These are phyloP conservation scores for Pseudogymnoascus sp. DNA, from an alignment of 2,329 filamentous ascomycete species.

Conservation along the genomic window DNA sequence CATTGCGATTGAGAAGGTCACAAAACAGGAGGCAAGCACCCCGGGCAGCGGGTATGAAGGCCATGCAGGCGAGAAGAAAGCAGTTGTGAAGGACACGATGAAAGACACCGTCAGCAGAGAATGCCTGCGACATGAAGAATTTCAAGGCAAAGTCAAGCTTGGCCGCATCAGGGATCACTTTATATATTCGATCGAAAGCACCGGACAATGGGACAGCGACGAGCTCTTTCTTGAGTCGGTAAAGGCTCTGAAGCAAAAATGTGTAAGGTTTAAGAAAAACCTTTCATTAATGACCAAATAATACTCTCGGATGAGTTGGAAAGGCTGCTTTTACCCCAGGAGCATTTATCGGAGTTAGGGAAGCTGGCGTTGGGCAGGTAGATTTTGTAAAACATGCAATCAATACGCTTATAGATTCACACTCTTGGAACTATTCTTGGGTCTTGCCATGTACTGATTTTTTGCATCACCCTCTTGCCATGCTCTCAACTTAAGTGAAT, in stretches of 20 bases:
- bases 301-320: conserved; percentile 4
- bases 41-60: conserved; percentile 60
- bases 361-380: conserved; percentile 21
- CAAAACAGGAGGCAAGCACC: conserved; percentile 53
- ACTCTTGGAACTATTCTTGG: neutral
- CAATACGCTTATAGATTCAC: neutral
- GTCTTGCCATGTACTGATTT: neutral
- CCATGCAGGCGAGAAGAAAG: conserved; percentile 73
- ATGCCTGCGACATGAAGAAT: conserved; percentile 83
- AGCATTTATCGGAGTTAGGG: conserved; percentile 26
- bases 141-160: conserved; percentile 90
- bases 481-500: neutral
- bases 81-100: conserved; percentile 81
- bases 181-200: conserved; percentile 92
- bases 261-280: conserved; percentile 62
- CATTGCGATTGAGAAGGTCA: conserved; percentile 68
- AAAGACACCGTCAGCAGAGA: conserved; percentile 93
- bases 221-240: conserved; percentile 87
- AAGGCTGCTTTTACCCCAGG: conserved; percentile 6
- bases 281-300: conserved; percentile 53
- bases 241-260: conserved; percentile 78
- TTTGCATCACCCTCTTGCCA: neutral
- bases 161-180: conserved; percentile 90
- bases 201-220: conserved; percentile 90
- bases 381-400: conserved; percentile 12